A percentile compares a stretch with the other conserved stretches of the same genome.
These are phyloP conservation scores for Eucalyptus camaldulensis DNA, from an alignment of 345 rosid genomes.

Conservation along the genomic window DNA sequence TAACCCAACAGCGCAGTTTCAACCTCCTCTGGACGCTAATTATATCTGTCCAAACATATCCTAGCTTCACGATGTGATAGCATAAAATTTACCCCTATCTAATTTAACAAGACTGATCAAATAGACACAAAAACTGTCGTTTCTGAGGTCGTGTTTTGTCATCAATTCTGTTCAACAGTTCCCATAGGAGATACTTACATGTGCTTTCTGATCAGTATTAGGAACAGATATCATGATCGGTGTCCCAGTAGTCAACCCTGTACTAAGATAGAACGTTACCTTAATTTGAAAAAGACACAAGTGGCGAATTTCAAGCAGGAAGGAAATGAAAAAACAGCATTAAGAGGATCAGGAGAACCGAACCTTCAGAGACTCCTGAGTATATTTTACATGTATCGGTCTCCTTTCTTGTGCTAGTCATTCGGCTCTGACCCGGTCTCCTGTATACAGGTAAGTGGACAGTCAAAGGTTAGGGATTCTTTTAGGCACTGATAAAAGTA, in stretches of 20 bases:
- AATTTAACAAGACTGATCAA: background rate
- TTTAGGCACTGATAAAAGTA: background rate
- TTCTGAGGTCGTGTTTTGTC: background rate
- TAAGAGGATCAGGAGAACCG: background rate
- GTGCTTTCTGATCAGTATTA: conserved; percentile 90
- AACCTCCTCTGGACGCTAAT: background rate
- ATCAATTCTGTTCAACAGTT: background rate
- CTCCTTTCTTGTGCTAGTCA: conserved; percentile 95
- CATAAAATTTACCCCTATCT: background rate
- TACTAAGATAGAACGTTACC: background rate
- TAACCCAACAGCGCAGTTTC: background rate
- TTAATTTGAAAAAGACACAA: background rate
- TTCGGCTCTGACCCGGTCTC: conserved; percentile 99
- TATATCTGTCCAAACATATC: background rate
- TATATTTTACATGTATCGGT: conserved; percentile 74
- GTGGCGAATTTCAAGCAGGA: background rate
- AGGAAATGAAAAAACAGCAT: background rate
- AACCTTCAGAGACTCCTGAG: conserved; percentile 87
- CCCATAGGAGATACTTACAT: conserved; percentile 36
- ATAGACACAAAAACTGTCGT: background rate
- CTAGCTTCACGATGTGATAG: background rate
- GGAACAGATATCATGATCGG: conserved; percentile 84
- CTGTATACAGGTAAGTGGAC: conserved; percentile 12
- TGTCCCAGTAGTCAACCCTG: conserved; percentile 91
- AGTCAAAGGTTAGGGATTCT: background rate